These are phyloP conservation scores for Pythium utonaiense DNA, from an alignment of 352 stramenopile genomes.

Conservation along the genomic window DNA sequence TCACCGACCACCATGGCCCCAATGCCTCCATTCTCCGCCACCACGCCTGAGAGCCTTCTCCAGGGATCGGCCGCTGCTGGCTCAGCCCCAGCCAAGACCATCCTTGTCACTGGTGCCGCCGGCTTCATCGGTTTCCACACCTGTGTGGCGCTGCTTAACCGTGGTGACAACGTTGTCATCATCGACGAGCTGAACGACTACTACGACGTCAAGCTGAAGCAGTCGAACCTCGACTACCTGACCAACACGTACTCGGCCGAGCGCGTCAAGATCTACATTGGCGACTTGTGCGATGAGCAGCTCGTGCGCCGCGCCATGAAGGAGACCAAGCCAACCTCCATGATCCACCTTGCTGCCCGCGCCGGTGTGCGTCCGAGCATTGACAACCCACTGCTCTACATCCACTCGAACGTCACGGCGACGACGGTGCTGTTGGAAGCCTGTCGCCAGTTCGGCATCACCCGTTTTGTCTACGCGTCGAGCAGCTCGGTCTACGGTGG, in stretches of 20 bases:
- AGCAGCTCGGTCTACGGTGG: constrained; percentile 95
- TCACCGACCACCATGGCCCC: constrained; percentile 21
- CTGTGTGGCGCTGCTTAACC: constrained; percentile 78
- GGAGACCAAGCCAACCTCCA: constrained; percentile 73
- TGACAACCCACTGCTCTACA: constrained; percentile 97
- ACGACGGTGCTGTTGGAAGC: constrained; percentile 94
- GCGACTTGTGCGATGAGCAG: constrained; percentile 92
- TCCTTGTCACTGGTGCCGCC: constrained; percentile 91
- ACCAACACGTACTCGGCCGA: constrained; percentile 41
- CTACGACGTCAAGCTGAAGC: constrained; percentile 97
- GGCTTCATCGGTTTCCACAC: constrained; percentile 98
- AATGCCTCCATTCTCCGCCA: constrained; percentile 28
- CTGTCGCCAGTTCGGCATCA: constrained; percentile 82
- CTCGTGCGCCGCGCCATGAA: constrained; percentile 90
- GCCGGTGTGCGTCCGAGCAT: constrained; percentile 97
- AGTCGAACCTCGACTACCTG: constrained; percentile 91
- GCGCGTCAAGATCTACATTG: constrained; percentile 78
- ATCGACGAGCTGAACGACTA: constrained; percentile 99
- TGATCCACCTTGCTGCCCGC: constrained; percentile 95
- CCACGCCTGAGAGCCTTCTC: constrained; percentile 4
- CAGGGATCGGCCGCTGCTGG: background rate
- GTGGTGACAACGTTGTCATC: constrained; percentile 92
- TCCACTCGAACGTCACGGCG: constrained; percentile 95
- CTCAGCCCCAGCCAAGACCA: constrained; percentile 9
- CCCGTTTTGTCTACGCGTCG: constrained; percentile 96